Evolutionary conservation across 2,329 filamentous ascomycete genomes (phyloP).

Genomic region (Chaetomium sp.): DNA sequence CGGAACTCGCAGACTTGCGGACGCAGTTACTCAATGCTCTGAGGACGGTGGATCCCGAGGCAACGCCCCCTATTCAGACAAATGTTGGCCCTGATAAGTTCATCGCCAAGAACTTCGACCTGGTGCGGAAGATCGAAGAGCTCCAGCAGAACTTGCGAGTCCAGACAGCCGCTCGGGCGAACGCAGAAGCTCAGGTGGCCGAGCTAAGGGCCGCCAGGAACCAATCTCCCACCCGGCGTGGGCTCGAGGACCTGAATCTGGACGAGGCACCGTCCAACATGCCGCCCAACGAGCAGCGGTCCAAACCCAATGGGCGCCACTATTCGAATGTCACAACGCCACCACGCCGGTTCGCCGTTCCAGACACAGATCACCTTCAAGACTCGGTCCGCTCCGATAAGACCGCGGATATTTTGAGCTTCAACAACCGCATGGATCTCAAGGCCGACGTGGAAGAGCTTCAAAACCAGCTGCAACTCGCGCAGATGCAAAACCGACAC

Average conservation of each 20-base stretch:
- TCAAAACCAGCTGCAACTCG: slow-evolving; percentile 88
- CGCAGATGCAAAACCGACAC: slow-evolving; percentile 92
- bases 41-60: slow-evolving; percentile 77
- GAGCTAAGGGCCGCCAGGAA: slow-evolving; percentile 69
- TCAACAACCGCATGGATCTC: slow-evolving; percentile 84
- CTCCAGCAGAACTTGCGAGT: slow-evolving; percentile 83
- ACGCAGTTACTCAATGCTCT: slow-evolving; percentile 75
- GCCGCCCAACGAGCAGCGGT: slow-evolving; percentile 65
- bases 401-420: slow-evolving; percentile 74
- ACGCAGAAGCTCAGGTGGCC: slow-evolving; percentile 75
- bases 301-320: slow-evolving; percentile 47
- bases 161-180: slow-evolving; percentile 70
- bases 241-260: slow-evolving; percentile 80
- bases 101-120: slow-evolving; percentile 70
- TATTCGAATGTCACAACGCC: slow-evolving; percentile 75
- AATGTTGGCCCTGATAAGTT: slow-evolving; percentile 55
- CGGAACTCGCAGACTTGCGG: slow-evolving; percentile 74
- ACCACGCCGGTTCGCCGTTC: slow-evolving; percentile 62
- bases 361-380: slow-evolving; percentile 41
- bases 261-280: slow-evolving; percentile 70
- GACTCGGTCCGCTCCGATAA: slow-evolving; percentile 80
- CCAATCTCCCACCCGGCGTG: slow-evolving; percentile 64
- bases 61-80: slow-evolving; percentile 56
- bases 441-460: slow-evolving; percentile 86
- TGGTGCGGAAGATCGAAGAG: slow-evolving; percentile 80